A percentile compares a stretch with the other conserved stretches of the same genome.
These are phyloP conservation scores for Fusarium pseudoanthophilum DNA, from an alignment of 2,329 filamentous ascomycete genomes.

Conservation along the genomic window DNA sequence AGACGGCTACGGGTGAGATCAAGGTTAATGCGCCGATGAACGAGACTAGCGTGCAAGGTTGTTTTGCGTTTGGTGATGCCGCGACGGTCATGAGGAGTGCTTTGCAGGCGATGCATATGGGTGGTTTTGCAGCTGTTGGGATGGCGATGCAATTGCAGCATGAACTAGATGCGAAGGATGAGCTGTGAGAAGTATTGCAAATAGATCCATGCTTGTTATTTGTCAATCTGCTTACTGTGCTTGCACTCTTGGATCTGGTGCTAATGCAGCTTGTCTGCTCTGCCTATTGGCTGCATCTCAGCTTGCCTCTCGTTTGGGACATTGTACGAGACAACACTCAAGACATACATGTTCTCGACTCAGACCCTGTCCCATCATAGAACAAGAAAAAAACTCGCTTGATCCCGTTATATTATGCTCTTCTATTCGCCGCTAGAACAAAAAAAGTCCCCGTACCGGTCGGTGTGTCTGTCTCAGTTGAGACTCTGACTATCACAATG, in stretches of 20 bases:
- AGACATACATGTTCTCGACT: background rate
- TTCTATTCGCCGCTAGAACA: slow-evolving; percentile 8
- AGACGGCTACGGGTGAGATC: slow-evolving; percentile 56
- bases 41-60: slow-evolving; percentile 60
- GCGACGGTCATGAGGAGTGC: slow-evolving; percentile 47
- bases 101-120: slow-evolving; percentile 45
- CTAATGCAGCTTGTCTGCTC: background rate
- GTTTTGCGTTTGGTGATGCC: slow-evolving; percentile 66
- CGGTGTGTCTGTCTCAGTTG: slow-evolving; percentile 29
- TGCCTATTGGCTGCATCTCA: background rate
- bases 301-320: background rate
- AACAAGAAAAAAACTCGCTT: background rate
- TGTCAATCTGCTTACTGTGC: background rate
- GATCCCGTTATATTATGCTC: background rate
- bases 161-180: slow-evolving; percentile 45
- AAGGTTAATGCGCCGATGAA: slow-evolving; percentile 57
- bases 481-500: slow-evolving; percentile 20
- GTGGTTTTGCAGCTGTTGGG: slow-evolving; percentile 44
- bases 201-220: background rate
- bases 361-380: background rate
- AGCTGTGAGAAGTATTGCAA: slow-evolving; percentile 29
- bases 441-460: slow-evolving; percentile 16
- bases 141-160: slow-evolving; percentile 42
- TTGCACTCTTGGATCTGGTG: background rate
- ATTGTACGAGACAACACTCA: background rate